These are phyloP conservation scores for Fusarium heterosporum DNA, from an alignment of 2,329 filamentous ascomycete species.

Conservation along the genomic window DNA sequence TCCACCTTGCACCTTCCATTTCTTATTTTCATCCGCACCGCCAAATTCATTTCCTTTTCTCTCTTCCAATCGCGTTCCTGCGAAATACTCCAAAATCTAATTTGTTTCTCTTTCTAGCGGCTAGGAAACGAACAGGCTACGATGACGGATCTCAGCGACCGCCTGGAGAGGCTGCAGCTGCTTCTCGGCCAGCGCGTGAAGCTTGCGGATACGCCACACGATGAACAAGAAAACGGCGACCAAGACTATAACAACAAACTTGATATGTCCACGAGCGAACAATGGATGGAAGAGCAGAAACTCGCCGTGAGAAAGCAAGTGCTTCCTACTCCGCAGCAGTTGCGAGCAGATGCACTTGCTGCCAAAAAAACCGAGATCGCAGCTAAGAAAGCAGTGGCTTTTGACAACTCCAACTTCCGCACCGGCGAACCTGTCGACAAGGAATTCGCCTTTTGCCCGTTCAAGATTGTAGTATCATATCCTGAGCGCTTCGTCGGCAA, in stretches of 20 bases:
- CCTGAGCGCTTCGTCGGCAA: conserved; percentile 69
- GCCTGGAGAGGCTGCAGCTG: conserved; percentile 39
- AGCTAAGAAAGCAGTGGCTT: conserved; percentile 24
- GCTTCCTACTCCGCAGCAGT: background rate
- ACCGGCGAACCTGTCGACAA: conserved; percentile 43
- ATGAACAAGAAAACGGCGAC: conserved; percentile 7
- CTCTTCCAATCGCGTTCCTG: background rate
- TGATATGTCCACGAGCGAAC: conserved; percentile 16
- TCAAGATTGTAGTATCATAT: conserved; percentile 67
- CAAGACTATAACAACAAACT: background rate
- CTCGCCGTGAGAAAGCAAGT: background rate
- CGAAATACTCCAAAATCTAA: background rate
- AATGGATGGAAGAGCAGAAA: conserved; percentile 10
- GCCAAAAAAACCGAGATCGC: conserved; percentile 14
- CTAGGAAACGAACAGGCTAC: background rate
- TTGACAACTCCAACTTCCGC: conserved; percentile 43
- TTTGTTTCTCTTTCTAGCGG: background rate
- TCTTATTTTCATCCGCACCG: background rate
- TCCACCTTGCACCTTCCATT: background rate
- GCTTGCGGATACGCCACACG: conserved; percentile 20
- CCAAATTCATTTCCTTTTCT: conserved; percentile 4
- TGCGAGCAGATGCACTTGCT: conserved; percentile 6
- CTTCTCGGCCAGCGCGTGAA: conserved; percentile 40
- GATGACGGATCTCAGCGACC: conserved; percentile 40
- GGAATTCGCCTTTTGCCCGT: conserved; percentile 59